A percentile compares a stretch with the other conserved stretches of the same genome.
Conservation (phyloP, 169 alveolate species). For the Cryptosporidium xiaoi region DNA sequence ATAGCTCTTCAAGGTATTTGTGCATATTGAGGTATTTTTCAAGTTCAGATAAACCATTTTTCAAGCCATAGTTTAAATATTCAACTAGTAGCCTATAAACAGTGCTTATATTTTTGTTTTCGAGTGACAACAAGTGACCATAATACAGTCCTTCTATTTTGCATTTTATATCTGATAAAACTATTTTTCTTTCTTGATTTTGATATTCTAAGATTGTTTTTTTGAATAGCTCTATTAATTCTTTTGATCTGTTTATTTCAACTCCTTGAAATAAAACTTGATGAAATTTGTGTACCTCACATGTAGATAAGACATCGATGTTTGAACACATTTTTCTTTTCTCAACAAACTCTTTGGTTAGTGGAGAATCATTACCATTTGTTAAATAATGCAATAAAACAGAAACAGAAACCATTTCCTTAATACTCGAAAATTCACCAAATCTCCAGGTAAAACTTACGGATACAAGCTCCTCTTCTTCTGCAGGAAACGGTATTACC, state of each 20-base stretch:
- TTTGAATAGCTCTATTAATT: slow-evolving; percentile 3
- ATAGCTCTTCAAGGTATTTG: slow-evolving; percentile 9
- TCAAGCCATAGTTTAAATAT: slow-evolving; percentile 13
- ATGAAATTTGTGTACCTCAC: slow-evolving; percentile 25
- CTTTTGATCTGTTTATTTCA: slow-evolving; percentile 2
- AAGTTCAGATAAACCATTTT: neutral
- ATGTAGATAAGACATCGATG: slow-evolving; percentile 28
- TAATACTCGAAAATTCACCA: slow-evolving; percentile 33
- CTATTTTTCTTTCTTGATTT: slow-evolving; percentile 27
- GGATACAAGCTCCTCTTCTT: slow-evolving; percentile 54
- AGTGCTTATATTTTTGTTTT: slow-evolving; percentile 21
- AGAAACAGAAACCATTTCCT: slow-evolving; percentile 37
- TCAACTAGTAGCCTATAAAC: slow-evolving; percentile 24
- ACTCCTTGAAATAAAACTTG: slow-evolving; percentile 44
- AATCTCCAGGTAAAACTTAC: slow-evolving; percentile 46
- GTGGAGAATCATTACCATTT: slow-evolving; percentile 56
- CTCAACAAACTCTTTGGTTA: slow-evolving; percentile 47
- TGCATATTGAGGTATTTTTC: slow-evolving; percentile 18
- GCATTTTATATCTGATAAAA: slow-evolving; percentile 32
- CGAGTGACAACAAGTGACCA: slow-evolving; percentile 37
- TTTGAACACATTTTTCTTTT: slow-evolving; percentile 27
- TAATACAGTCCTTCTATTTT: slow-evolving; percentile 68
- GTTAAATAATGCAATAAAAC: slow-evolving; percentile 42
- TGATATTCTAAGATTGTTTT: slow-evolving; percentile 14
- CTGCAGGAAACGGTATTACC: slow-evolving; percentile 46